Evolutionary conservation across 192 early-diverging fungal genomes (phyloP), one percentile per base, ranked within the genome.

Genomic region (Coemansia sp.): DNA sequence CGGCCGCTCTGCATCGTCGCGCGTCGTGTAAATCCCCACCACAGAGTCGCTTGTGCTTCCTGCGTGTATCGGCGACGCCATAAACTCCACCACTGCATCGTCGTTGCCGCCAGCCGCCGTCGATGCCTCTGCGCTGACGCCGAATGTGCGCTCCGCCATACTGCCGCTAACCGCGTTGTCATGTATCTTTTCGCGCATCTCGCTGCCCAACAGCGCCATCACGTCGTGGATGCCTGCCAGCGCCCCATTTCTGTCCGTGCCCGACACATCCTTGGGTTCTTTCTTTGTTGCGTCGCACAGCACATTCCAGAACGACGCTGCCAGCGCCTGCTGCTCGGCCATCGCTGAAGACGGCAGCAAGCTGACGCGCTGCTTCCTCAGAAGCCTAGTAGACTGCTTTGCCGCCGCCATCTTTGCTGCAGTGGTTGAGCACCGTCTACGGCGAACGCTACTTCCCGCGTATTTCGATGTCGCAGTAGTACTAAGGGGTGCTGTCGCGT

Each of bases 71-170:
- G 59, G 63, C 36, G n/a, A 45, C 0, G 35, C 61, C 22, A 48
- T 46, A 70, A 71, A 71, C 63, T 71, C 73, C 3, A 75, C 52
- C 6, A 75, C 72, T n/a, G 49, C 62, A 25, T 64, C 67, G 8
- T 9, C 49, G 19, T 62, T 54, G 43, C 41, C 32, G 63, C 58
- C 36, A 3, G 29, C 29, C 29, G 29, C 29, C 29, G 29, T 29
- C 29, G 29, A 29, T 2, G 38, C 48, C 38, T 54, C 42, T 2
- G 9, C 58, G 1, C 50, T 2, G 33, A 40, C 34, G 42, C 41
- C 22, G 61, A 70, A 70, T 9, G 46, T 45, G 35, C 63, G 69
- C 23, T 50, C 50, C 9, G 33, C 15, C 33, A 32, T 13, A 25
- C 60, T 22, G 56, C 56, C 8, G 57, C 58, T 10, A 14, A 46